A percentile compares a stretch with the other conserved stretches of the same genome.
phyloP scores from a whole-genome alignment of 495 filamentous ascomycete genomes.

The Penicillium flavigenum region DNA sequence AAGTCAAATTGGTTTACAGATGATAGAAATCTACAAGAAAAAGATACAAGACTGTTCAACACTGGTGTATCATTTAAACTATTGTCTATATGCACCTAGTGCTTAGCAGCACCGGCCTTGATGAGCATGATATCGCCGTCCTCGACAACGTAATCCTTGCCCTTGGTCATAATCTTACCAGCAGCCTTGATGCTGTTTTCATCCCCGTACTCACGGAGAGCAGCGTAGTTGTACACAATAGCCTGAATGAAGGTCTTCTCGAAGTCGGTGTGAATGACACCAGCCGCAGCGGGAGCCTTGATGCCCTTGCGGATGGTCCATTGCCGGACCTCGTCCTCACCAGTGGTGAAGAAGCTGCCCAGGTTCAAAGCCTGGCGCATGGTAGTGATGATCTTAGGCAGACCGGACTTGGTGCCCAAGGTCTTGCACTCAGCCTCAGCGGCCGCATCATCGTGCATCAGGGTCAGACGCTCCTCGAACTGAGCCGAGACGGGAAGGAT shows the following conservation, averaged over 20 bases:
- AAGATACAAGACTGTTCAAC: conserved; percentile 1
- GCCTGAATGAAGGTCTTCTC: conserved; percentile 99
- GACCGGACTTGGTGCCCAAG: conserved; percentile 77
- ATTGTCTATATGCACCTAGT: conserved; percentile 41
- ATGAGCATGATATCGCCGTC: conserved; percentile 69
- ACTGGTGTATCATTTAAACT: conserved; percentile 24
- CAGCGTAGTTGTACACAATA: conserved; percentile 79
- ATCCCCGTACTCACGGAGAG: conserved; percentile 81
- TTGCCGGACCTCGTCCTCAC: conserved; percentile 94
- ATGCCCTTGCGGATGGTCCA: conserved; percentile 97
- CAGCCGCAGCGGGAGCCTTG: conserved; percentile 95
- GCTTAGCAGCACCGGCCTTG: conserved; percentile 94
- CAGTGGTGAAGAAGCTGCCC: conserved; percentile 95
- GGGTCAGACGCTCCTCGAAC: conserved; percentile 89
- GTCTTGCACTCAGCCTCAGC: conserved; percentile 87
- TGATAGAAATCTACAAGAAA: neutral
- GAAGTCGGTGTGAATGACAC: conserved; percentile 98
- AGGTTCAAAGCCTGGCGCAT: conserved; percentile 93
- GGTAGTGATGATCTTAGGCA: conserved; percentile 90
- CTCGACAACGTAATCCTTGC: conserved; percentile 84
- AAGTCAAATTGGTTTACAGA: neutral
- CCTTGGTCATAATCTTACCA: conserved; percentile 97
- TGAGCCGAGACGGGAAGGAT: conserved; percentile 89
- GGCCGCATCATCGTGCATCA: conserved; percentile 72
- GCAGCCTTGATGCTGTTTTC: conserved; percentile 86